Evolutionary conservation across 1,284 basidiomycete genomes (phyloP), one percentile per base, ranked within the genome.

Genomic region (Cystobasidium slooffiae): DNA sequence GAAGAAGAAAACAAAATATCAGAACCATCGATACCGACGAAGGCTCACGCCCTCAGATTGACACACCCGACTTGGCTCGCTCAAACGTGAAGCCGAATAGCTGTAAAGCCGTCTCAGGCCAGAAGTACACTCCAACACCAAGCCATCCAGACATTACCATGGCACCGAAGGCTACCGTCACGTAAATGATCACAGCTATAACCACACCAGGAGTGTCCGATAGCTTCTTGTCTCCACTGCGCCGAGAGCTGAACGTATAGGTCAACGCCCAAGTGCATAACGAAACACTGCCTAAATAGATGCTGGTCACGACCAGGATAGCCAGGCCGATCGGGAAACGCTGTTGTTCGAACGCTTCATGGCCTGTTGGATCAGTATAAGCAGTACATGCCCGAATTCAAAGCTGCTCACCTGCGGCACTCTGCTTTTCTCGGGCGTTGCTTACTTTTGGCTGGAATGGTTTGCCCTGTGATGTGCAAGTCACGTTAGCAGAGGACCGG

Each of bases 291-390:
- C 56, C 31, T 18, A 59, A n/a, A n/a, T 59, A 59, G 39, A 31
- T 41, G 56, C 56, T 39, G 37, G 56, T 39, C 43, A 59, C 16
- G 18, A 59, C 43, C 14, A 59, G 56, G 18, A 59, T 59, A 14
- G 37, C 56, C 9, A 39, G 43, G n/a, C 56, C 18, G 16, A 59
- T n/a, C 6, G n/a, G 7, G 39, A 12, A 41, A 39, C 56, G 56
- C 43, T 10, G 39, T 59, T 59, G 39, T 7, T 59, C 56, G 6
- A 41, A 9, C 14, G 8, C 56, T 59, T 31, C 37, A 22, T 22
- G 24, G 9, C 8, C 9, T 56, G 9, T n/a, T 56, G 24, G 24
- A 56, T 31, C 6, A 56, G 53, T 9, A 9, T 31, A 16, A 16
- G 39, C 56, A 9, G 8, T 43, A 59, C 56, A 18, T 41, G 56